phyloP scores from a whole-genome alignment of 2,329 filamentous ascomycete genomes.

The Bimuria novae-zelandiae region DNA sequence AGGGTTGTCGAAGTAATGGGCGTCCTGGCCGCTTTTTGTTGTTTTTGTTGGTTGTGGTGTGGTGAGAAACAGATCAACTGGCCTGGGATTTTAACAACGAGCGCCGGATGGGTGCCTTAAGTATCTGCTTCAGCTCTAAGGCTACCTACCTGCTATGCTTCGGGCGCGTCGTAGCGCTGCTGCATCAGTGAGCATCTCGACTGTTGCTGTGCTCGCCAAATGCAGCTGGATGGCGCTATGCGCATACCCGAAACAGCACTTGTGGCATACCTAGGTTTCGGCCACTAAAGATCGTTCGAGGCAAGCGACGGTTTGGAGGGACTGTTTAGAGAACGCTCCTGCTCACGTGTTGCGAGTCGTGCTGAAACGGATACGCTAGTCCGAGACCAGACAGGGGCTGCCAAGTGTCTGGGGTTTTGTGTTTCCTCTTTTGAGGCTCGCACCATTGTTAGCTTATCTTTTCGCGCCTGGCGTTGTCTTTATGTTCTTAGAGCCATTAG shows the following conservation, averaged over 20 bases:
- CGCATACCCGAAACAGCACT: constrained; percentile 25
- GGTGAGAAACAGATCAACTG: constrained; percentile 34
- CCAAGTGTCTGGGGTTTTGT: constrained; percentile 9
- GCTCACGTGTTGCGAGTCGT: constrained; percentile 8
- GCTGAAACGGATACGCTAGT: constrained; percentile 3
- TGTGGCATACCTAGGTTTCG: constrained; percentile 29
- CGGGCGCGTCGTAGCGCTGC: not conserved
- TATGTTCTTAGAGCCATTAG: too few relatives aligned
- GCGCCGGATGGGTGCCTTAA: constrained; percentile 29
- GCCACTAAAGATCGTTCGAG: constrained; percentile 26
- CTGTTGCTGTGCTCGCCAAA: constrained; percentile 3
- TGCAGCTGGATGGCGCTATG: constrained; percentile 6
- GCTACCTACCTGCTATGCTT: not conserved
- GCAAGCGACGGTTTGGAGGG: constrained; percentile 17
- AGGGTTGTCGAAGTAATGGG: constrained; percentile 7
- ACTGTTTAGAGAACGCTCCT: not conserved
- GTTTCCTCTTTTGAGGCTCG: constrained; percentile 3
- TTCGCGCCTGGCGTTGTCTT: too few relatives aligned
- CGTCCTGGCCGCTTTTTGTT: constrained; percentile 18
- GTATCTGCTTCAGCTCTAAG: constrained; percentile 16
- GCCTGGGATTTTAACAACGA: constrained; percentile 18
- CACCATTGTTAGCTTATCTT: constrained; percentile 6
- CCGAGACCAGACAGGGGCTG: constrained; percentile 17
- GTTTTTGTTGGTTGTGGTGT: constrained; percentile 11
- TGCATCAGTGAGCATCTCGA: constrained; percentile 1